Base-by-base conservation (phyloP, 2,329 filamentous ascomycete species). In the Macrophomina pseudophaseolina region DNA sequence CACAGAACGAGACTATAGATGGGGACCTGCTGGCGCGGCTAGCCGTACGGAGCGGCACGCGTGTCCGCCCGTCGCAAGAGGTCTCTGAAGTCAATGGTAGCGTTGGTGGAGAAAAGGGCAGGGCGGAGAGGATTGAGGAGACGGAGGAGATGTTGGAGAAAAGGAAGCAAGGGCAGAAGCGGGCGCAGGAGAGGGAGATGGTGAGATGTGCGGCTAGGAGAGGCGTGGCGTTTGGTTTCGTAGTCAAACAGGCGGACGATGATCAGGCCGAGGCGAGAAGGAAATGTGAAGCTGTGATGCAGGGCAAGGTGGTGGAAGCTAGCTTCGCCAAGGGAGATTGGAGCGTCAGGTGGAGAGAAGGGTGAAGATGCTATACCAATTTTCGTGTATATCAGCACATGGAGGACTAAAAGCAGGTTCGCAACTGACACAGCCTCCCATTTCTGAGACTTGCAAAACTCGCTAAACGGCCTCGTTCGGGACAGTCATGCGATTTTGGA, bases 161-260 rank as follows among this genome's bases (percentile, higher is more conserved):
- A 74, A 75, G 85, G 30, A 72, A 76, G 12, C 80, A 85, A 63
- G 85, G 85, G 0, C 80, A 86, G 72, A 79, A 76, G 67, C 74
- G 76, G 52, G 82, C 82, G 4, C 79, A 82, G 67, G 80, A 83
- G 73, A 76, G 84, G 30, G 88, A 91, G 73, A 81, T 88, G 78
- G 83, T 90, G 54, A 82, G 85, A 33, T 84, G 84, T n/a, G 88
- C 87, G 0, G 89, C 89, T 1, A 84, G 89, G 70, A 81, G 88
- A 28, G 84, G 83, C 1, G 85, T 85, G 66, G 85, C 85, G 0
- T 87, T 88, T 76, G 85, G 86, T 1, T 81, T 87, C 38, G 64
- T 71, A 1, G 73, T 77, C 2, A 68, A 74, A 32, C 52, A 62
- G 23, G 63, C 38, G 63, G 51, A 56, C 40, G 63, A 30, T 40